phyloP scores from a whole-genome alignment of 2,329 filamentous ascomycete genomes.

The Penicillium griseofulvum region DNA sequence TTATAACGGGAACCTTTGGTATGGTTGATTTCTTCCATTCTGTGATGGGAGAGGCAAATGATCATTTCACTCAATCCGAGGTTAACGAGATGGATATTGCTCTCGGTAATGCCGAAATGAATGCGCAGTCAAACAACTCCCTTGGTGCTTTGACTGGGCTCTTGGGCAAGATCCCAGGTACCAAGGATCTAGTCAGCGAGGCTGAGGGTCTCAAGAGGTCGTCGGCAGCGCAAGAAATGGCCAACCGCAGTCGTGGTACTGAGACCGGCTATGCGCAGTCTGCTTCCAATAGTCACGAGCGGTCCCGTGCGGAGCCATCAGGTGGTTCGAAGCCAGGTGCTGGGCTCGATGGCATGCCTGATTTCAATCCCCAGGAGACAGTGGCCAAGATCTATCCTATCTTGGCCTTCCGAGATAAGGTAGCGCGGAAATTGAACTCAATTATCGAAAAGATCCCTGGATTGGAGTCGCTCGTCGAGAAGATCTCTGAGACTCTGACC shows the following conservation, averaged over 20 bases:
- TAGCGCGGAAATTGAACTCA: conserved; percentile 80
- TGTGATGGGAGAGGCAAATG: conserved; percentile 71
- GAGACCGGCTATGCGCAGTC: conserved; percentile 28
- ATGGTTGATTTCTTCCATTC: conserved; percentile 83
- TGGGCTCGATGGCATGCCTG: conserved; percentile 70
- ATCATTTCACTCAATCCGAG: conserved; percentile 82
- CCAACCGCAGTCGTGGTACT: conserved; percentile 48
- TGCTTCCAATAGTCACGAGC: conserved; percentile 16
- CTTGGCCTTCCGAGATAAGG: conserved; percentile 86
- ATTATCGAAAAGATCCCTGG: conserved; percentile 89
- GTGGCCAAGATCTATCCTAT: conserved; percentile 89
- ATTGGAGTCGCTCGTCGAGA: conserved; percentile 83
- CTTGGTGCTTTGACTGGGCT: conserved; percentile 67
- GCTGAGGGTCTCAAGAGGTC: conserved; percentile 61
- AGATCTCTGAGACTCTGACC: conserved; percentile 88
- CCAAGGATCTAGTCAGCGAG: conserved; percentile 64
- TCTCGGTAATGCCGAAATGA: conserved; percentile 65
- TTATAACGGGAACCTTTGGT: conserved; percentile 72
- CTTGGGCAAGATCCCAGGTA: conserved; percentile 73
- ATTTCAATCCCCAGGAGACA: conserved; percentile 76
- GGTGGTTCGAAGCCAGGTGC: conserved; percentile 38
- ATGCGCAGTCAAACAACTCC: conserved; percentile 41
- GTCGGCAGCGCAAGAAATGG: conserved; percentile 63
- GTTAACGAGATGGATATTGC: conserved; percentile 76
- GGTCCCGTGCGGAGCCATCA: conserved; percentile 36